Evolutionary conservation across 2,329 filamentous ascomycete species (phyloP).

Genomic region (Eutypella sp.): DNA sequence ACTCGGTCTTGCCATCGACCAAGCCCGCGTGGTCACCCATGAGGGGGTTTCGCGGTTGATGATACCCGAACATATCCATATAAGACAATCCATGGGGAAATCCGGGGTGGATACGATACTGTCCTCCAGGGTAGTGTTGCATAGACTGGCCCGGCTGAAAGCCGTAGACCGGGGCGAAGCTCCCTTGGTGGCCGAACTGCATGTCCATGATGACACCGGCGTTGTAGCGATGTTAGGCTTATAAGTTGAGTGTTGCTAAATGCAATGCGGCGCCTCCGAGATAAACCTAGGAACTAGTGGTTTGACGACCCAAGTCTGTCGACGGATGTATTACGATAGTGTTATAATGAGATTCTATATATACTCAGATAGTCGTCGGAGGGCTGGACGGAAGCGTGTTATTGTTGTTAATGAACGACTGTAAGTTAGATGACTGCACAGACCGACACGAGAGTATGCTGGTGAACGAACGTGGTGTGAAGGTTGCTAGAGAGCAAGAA

Average conservation of each 20-base stretch:
- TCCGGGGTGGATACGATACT: constrained; percentile 19
- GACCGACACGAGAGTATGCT: constrained; percentile 14
- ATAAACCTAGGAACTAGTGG: background rate
- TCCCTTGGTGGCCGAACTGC: constrained; percentile 21
- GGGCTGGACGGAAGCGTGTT: constrained; percentile 1
- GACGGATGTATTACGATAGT: background rate
- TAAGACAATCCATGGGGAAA: constrained; percentile 23
- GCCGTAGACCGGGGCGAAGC: constrained; percentile 22
- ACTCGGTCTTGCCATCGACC: constrained; percentile 27
- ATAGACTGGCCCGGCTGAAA: constrained; percentile 20
- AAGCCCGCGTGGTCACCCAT: constrained; percentile 19
- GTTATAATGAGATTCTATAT: constrained; percentile 7
- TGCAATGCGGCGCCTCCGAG: background rate
- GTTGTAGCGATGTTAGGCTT: constrained; percentile 11
- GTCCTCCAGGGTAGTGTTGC: constrained; percentile 20
- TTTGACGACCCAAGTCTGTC: background rate
- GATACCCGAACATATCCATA: constrained; percentile 26
- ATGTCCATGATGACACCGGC: constrained; percentile 23
- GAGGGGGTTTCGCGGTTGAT: constrained; percentile 19
- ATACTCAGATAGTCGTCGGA: constrained; percentile 6
- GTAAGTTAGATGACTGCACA: constrained; percentile 24
- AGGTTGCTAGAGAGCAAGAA: constrained; percentile 17
- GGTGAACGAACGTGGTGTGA: constrained; percentile 26
- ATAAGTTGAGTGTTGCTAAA: constrained; percentile 10
- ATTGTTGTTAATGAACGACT: constrained; percentile 27